Evolutionary conservation across 768 basidiomycete species (phyloP).

Genomic region (Xerocomus spinulosus): DNA sequence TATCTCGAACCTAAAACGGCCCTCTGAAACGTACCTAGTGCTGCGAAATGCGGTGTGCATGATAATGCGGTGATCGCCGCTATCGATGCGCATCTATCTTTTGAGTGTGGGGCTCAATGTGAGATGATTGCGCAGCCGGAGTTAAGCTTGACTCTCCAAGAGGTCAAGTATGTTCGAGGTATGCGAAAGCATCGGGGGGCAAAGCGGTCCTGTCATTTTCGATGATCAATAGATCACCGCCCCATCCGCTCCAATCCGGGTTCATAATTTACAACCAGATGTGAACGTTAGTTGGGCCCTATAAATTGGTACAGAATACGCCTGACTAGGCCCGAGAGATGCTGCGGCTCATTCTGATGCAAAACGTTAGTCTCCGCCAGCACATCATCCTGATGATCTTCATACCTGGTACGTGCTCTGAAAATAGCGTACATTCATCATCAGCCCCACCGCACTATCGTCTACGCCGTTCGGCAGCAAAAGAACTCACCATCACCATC

Average conservation of each 20-base stretch:
- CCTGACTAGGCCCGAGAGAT: constrained; percentile 76
- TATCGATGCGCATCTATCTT: not conserved
- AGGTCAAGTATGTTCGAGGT: no score
- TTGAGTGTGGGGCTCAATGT: not conserved
- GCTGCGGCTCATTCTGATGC: constrained; percentile 62
- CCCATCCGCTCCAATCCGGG: not conserved
- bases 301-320: constrained; percentile 85
- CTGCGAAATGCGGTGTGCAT: not conserved
- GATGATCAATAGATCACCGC: not conserved
- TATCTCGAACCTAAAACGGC: not conserved
- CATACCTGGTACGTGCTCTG: constrained; percentile 74
- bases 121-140: not conserved
- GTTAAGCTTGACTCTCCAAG: not conserved
- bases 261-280: not conserved
- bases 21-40: not conserved
- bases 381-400: not conserved
- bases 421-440: constrained; percentile 3
- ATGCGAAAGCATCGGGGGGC: not conserved
- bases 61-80: not conserved
- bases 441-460: constrained; percentile 5
- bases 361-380: constrained; percentile 2
- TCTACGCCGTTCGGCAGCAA: not conserved
- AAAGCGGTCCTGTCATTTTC: not conserved
- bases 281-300: constrained; percentile 62
- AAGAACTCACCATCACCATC: constrained; percentile 74